Evolutionary conservation across 1,284 basidiomycete genomes (phyloP).

Genomic region (Macrocystidia cucumis): DNA sequence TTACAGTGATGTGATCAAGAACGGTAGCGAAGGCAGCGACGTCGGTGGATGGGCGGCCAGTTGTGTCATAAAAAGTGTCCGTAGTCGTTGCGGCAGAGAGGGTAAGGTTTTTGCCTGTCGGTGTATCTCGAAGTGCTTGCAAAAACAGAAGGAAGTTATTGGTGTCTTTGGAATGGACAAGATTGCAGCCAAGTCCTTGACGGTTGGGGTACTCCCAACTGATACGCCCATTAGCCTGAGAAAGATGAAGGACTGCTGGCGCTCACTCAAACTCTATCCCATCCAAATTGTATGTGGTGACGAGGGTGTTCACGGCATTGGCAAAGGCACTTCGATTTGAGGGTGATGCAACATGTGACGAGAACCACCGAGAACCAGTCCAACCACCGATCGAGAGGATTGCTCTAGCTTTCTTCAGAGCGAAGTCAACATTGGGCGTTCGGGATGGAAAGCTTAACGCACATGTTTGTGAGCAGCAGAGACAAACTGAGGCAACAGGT

Average conservation of each 20-base stretch:
- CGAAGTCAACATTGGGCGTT: constrained; percentile 1
- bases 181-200: constrained; percentile 71
- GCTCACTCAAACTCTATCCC: constrained; percentile 84
- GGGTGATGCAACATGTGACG: constrained; percentile 56
- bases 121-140: constrained; percentile 56
- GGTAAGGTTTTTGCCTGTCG: constrained; percentile 50
- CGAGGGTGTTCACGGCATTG: constrained; percentile 52
- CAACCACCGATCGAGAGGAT: constrained; percentile 83
- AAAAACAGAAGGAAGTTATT: constrained; percentile 72
- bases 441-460: constrained; percentile 11
- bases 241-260: constrained; percentile 1
- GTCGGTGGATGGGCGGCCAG: constrained; percentile 51
- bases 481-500: constrained; percentile 44
- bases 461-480: constrained; percentile 47
- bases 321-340: constrained; percentile 63
- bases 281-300: constrained; percentile 61
- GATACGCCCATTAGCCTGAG: constrained; percentile 6
- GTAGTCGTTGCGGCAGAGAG: constrained; percentile 71
- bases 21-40: constrained; percentile 63
- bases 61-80: constrained; percentile 55
- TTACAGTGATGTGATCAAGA: constrained; percentile 77
- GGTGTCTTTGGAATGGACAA: constrained; percentile 55
- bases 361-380: constrained; percentile 77
- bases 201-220: constrained; percentile 86
- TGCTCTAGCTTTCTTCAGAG: constrained; percentile 52